These are phyloP conservation scores for Ceratopteris richardii DNA, from an alignment of 75 land plant genomes.

Conservation along the genomic window DNA sequence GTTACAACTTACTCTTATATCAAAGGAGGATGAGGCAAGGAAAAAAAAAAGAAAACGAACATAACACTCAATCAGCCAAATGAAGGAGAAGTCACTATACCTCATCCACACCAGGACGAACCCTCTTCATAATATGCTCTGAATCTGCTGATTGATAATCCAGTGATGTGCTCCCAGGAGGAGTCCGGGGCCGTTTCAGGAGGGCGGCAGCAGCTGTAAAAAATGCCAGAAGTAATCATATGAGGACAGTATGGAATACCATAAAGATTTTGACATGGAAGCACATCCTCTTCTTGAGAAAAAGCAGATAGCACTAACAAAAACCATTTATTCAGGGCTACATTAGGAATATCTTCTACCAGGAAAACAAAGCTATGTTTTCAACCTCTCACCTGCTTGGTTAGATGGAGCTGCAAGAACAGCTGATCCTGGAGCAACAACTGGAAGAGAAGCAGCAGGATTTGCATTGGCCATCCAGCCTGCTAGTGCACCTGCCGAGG, in stretches of 20 bases:
- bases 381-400: conserved; percentile 24
- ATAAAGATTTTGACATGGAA: neutral
- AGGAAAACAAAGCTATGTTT: neutral
- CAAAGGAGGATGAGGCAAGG: neutral
- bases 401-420: conserved; percentile 46
- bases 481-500: conserved; percentile 58
- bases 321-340: neutral
- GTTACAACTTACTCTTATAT: neutral
- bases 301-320: neutral
- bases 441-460: conserved; percentile 52
- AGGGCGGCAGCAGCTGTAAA: conserved; percentile 26
- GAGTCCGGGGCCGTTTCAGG: conserved; percentile 60
- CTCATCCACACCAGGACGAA: conserved; percentile 34
- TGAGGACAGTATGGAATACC: neutral
- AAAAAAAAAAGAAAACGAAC: neutral
- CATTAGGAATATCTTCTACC: neutral
- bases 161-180: conserved; percentile 40
- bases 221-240: neutral
- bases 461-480: conserved; percentile 80
- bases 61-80: too few relatives aligned
- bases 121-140: conserved; percentile 53
- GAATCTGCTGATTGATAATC: too few relatives aligned
- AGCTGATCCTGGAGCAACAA: conserved; percentile 53
- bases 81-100: neutral
- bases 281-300: neutral